Percentiles rank a stretch among this genome's conserved stretches.
These are phyloP conservation scores for Spencermartinsiella ligniputridi DNA, from an alignment of 1,139 yeast species.

Conservation along the genomic window DNA sequence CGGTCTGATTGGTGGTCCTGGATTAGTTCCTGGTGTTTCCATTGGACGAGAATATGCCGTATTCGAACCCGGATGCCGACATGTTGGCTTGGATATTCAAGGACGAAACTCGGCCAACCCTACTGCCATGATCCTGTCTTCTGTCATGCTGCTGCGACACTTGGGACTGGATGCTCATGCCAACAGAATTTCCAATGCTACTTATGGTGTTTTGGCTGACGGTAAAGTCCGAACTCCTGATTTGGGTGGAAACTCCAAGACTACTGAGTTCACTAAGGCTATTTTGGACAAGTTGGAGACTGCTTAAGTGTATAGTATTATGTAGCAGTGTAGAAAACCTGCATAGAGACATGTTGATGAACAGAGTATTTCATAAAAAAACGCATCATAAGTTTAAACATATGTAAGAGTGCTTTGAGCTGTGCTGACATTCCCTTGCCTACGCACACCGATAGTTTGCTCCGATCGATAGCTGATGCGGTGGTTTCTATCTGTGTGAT, in stretches of 20 bases:
- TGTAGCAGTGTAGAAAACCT: too few relatives aligned
- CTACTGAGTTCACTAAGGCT: slow-evolving; percentile 91
- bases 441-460: too few relatives aligned
- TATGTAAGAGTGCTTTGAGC: too few relatives aligned
- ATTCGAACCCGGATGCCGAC: slow-evolving; percentile 99
- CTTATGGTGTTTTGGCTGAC: slow-evolving; percentile 82
- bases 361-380: too few relatives aligned
- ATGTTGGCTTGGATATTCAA: slow-evolving; percentile 94
- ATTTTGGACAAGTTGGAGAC: slow-evolving; percentile 59
- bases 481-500: too few relatives aligned
- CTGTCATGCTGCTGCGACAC: slow-evolving; percentile 93
- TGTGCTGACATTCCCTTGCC: too few relatives aligned
- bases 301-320: slow-evolving; percentile 27
- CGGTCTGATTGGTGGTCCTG: slow-evolving; percentile 98
- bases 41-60: slow-evolving; percentile 97
- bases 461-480: too few relatives aligned
- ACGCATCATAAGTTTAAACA: too few relatives aligned
- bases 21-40: slow-evolving; percentile 97
- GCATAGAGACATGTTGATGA: too few relatives aligned
- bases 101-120: slow-evolving; percentile 97
- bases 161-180: slow-evolving; percentile 83
- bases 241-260: slow-evolving; percentile 83
- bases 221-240: slow-evolving; percentile 80
- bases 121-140: slow-evolving; percentile 86
- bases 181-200: slow-evolving; percentile 81